Base-by-base conservation (phyloP, 371 early-diverging fungal species). In the Synchytrium microbalum region DNA sequence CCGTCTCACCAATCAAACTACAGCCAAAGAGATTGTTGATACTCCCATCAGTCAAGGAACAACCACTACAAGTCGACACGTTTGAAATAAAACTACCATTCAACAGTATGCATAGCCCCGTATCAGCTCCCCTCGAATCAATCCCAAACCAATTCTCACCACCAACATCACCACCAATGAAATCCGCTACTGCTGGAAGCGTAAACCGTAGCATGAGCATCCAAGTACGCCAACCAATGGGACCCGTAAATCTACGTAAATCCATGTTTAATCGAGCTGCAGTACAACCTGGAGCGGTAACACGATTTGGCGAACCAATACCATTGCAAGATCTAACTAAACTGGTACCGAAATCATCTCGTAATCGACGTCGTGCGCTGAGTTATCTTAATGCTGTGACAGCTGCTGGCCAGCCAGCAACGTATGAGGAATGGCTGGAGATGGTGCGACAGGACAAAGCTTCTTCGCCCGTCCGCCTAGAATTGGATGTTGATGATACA, bases 231-330 rank as follows among this genome's bases (percentile, higher is more conserved):
- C n/a, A n/a, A n/a, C 10, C 46, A 10, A 5, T 10, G 10, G 10
- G 19, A 19, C 46, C 46, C 46, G 46, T 5, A 5, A 38, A 38
- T 19, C 46, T 38, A 5, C 46, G 46, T 38, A 5, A 19, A 38
- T 5, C 19, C 5, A 19, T 19, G 10, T 10, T 38, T 5, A 38
- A 38, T 19, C 5, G 46, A 38, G 46, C 46, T 10, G 46, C 46
- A 19, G 46, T 38, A 5, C 78, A 77, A 2, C 59, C 68, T 2
- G 83, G 83, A 0, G 53, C 61, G 14, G 60, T 81, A 24, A 81
- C 83, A 8, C 67, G 76, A 19, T 79, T 79, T 57, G 72, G 69
- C 0, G 67, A 68, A 19, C 76, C 79, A 0, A 68, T 83, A 1
- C 52, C 74, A 5, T 51, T 54, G 13, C 60, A 52, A 23, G 72